These are phyloP conservation scores for Silene noctiflora DNA, from an alignment of 179 eudicot species.

Conservation along the genomic window DNA sequence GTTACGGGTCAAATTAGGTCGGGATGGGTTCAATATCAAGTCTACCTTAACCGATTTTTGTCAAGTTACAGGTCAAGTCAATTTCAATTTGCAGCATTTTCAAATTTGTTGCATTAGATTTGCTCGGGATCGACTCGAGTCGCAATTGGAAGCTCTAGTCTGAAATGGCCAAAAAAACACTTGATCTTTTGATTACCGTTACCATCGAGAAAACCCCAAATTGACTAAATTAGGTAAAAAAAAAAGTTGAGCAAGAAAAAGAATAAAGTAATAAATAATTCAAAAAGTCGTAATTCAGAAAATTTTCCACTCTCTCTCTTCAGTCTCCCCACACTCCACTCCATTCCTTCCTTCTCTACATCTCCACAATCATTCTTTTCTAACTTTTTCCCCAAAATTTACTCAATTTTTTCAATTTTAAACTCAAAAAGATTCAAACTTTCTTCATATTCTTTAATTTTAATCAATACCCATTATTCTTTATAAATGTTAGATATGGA, in stretches of 20 bases:
- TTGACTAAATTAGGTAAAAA: neutral
- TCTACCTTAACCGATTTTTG: no score
- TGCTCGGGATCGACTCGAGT: no score
- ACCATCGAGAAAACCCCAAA: neutral
- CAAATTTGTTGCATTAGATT: no score
- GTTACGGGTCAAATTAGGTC: no score
- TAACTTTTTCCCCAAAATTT: neutral
- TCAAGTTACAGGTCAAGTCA: no score
- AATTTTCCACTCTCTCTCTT: neutral
- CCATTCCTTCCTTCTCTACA: slow-evolving; percentile 25
- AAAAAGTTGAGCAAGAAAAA: neutral
- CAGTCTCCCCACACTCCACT: slow-evolving; percentile 18
- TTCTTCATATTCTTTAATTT: slow-evolving; percentile 21
- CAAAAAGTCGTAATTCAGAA: neutral
- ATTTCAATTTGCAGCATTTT: no score
- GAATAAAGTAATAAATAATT: neutral
- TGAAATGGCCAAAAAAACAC: no score
- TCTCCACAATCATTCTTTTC: slow-evolving; percentile 7
- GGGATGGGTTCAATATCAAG: no score
- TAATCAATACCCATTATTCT: slow-evolving; percentile 9
- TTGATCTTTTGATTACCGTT: slow-evolving; percentile 6
- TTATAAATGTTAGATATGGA: slow-evolving; percentile 43
- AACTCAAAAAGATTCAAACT: slow-evolving; percentile 12
- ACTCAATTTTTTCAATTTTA: slow-evolving; percentile 3
- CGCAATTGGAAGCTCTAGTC: no score